Base-by-base conservation (phyloP, 1,284 basidiomycete species). In the Moesziomyces parantarcticus region DNA sequence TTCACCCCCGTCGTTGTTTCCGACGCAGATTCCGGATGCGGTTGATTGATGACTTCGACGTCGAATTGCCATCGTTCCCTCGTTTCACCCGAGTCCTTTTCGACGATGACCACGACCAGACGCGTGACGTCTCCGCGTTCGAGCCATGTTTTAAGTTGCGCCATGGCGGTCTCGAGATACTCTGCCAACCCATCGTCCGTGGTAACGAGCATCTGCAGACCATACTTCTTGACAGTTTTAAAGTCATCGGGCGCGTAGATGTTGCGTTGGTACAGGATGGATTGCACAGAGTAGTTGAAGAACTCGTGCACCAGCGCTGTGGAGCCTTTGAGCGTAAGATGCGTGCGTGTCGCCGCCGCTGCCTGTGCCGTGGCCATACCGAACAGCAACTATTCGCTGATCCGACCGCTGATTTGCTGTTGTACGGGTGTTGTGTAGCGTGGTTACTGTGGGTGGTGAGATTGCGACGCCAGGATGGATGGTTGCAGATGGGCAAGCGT, bases 1-100 rank as follows among this genome's bases (percentile, higher is more conserved):
- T 76, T 85, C 75, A 54, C 32, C 14, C 23, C 45, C 1, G 20
- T 21, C 18, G 46, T 14, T n/a, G 36, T n/a, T 48, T 40, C 34
- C 20, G 23, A 2, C 21, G n/a, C n/a, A n/a, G n/a, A n/a, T n/a
- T n/a, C n/a, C n/a, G n/a, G n/a, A n/a, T n/a, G 11, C 26, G n/a
- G 21, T 6, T 21, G 50, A 43, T 86, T 85, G 69, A 88, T 86
- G 45, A 95, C 88, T 79, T 94, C 91, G 79, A 99, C 89, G 85
- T 98, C 94, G 84, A 99, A 99, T 57, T 97, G 94, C 97, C 97
- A 99, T 70, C 97, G 88, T 85, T 99, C 97, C 50, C 97, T 88
- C 1, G 95, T 92, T 64, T 91, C 90, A 47, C 92, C 89, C 18
- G 92, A 91, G 80, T 99, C 96, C 82, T 95, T 93, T 26, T 93